Evolutionary conservation across 2,329 filamentous ascomycete genomes (phyloP).

Genomic region (Onygena corvina): DNA sequence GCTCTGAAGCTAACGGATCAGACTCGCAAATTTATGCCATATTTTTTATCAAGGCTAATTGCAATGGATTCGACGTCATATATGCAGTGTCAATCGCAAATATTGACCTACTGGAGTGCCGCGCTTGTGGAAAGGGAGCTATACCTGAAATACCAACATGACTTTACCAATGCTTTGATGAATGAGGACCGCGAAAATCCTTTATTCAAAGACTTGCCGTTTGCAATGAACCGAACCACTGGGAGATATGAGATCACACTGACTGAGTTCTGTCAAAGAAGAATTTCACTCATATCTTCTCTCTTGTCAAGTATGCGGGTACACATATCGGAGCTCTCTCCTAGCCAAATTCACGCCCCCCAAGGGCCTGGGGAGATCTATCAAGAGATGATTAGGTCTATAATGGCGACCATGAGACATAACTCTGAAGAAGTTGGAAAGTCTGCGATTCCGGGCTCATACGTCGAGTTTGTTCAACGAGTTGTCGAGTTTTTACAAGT

Average conservation of each 20-base stretch:
- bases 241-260: conserved; percentile 38
- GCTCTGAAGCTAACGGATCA: conserved; percentile 37
- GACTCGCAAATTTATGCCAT: conserved; percentile 37
- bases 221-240: conserved; percentile 32
- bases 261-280: conserved; percentile 42
- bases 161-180: conserved; percentile 43
- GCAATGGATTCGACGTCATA: conserved; percentile 33
- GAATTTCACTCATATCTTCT: conserved; percentile 44
- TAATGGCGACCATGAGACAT: conserved; percentile 50
- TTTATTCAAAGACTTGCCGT: conserved; percentile 47
- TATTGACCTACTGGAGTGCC: conserved; percentile 43
- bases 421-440: conserved; percentile 46
- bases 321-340: conserved; percentile 31
- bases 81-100: conserved; percentile 36
- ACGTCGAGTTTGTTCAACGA: conserved; percentile 50
- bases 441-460: conserved; percentile 36
- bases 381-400: conserved; percentile 39
- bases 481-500: conserved; percentile 50
- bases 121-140: conserved; percentile 49
- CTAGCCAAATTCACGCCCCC: conserved; percentile 25
- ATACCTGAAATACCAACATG: conserved; percentile 49
- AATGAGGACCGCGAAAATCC: conserved; percentile 36
- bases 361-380: conserved; percentile 35
- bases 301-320: conserved; percentile 50
- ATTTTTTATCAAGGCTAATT: conserved; percentile 36